Percentiles rank a stretch among this genome's conserved stretches.
Conservation (phyloP, 1,139 yeast species). For the Meyerozyma smithsonii region DNA sequence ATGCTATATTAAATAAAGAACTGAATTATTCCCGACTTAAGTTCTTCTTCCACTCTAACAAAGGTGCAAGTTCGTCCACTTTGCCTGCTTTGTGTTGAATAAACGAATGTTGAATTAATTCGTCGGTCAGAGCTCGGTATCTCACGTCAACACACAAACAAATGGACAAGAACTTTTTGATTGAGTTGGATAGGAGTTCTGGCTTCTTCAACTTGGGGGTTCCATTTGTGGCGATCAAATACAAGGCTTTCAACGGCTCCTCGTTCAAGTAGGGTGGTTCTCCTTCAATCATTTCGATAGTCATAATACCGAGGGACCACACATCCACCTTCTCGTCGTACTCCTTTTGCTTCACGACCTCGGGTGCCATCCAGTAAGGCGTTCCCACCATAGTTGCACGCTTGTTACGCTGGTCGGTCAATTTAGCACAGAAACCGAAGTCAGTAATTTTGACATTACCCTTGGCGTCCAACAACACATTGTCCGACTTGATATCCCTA, state of each 20-base stretch:
- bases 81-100: slow-evolving; percentile 66
- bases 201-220: slow-evolving; percentile 93
- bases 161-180: slow-evolving; percentile 83
- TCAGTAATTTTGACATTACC: slow-evolving; percentile 96
- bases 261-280: slow-evolving; percentile 97
- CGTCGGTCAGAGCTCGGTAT: slow-evolving; percentile 87
- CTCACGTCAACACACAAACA: slow-evolving; percentile 95
- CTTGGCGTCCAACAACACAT: slow-evolving; percentile 75
- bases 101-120: slow-evolving; percentile 77
- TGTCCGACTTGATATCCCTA: slow-evolving; percentile 93
- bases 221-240: slow-evolving; percentile 92
- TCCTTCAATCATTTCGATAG: slow-evolving; percentile 97
- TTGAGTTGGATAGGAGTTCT: slow-evolving; percentile 67
- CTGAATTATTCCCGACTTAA: slow-evolving; percentile 1
- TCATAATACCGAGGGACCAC: slow-evolving; percentile 98
- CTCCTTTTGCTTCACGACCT: slow-evolving; percentile 93
- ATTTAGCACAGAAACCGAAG: slow-evolving; percentile 96
- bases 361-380: slow-evolving; percentile 99
- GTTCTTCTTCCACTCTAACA: slow-evolving; percentile 61
- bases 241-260: slow-evolving; percentile 85
- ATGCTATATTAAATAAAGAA: not conserved
- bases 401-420: slow-evolving; percentile 87
- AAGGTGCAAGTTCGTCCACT: slow-evolving; percentile 59
- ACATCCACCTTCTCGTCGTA: slow-evolving; percentile 97
- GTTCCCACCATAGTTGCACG: slow-evolving; percentile 99